A percentile compares a stretch with the other conserved stretches of the same genome.
These are phyloP conservation scores for Cryoendolithus antarcticus DNA, from an alignment of 2,329 filamentous ascomycete genomes.

Conservation along the genomic window DNA sequence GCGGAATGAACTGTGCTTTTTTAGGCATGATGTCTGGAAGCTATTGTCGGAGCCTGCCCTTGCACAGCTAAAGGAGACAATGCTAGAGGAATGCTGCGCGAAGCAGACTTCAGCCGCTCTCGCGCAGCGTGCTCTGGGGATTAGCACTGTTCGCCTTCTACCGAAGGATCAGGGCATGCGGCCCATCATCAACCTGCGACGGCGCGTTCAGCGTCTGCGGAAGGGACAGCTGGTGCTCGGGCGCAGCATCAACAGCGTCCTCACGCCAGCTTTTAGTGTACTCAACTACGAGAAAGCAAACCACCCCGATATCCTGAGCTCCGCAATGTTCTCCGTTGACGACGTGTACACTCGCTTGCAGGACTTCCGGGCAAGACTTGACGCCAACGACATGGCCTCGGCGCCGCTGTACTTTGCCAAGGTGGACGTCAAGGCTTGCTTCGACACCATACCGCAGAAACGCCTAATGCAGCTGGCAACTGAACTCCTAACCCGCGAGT, in stretches of 20 bases:
- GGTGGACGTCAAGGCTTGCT: slow-evolving; percentile 80
- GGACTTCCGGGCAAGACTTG: slow-evolving; percentile 47
- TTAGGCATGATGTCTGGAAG: slow-evolving; percentile 86
- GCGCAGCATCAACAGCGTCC: slow-evolving; percentile 55
- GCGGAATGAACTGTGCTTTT: slow-evolving; percentile 77
- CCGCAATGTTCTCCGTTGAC: slow-evolving; percentile 66
- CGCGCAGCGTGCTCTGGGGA: slow-evolving; percentile 54
- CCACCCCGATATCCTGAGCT: slow-evolving; percentile 52
- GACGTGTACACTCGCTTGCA: slow-evolving; percentile 68
- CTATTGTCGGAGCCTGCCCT: slow-evolving; percentile 63
- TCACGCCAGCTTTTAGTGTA: slow-evolving; percentile 63
- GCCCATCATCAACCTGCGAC: slow-evolving; percentile 76
- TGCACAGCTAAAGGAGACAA: slow-evolving; percentile 50
- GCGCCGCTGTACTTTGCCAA: slow-evolving; percentile 72
- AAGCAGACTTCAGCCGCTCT: slow-evolving; percentile 47
- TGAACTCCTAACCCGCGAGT: slow-evolving; percentile 40
- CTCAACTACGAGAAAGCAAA: slow-evolving; percentile 60
- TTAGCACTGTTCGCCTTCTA: slow-evolving; percentile 65
- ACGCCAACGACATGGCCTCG: slow-evolving; percentile 20
- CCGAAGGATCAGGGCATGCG: slow-evolving; percentile 68
- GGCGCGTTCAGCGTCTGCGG: slow-evolving; percentile 43
- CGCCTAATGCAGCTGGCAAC: slow-evolving; percentile 57
- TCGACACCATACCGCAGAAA: slow-evolving; percentile 85
- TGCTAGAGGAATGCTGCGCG: slow-evolving; percentile 66
- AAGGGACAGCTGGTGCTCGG: slow-evolving; percentile 45